These are phyloP conservation scores for Geotrichum restrictum DNA, from an alignment of 1,139 yeast species.

Conservation along the genomic window DNA sequence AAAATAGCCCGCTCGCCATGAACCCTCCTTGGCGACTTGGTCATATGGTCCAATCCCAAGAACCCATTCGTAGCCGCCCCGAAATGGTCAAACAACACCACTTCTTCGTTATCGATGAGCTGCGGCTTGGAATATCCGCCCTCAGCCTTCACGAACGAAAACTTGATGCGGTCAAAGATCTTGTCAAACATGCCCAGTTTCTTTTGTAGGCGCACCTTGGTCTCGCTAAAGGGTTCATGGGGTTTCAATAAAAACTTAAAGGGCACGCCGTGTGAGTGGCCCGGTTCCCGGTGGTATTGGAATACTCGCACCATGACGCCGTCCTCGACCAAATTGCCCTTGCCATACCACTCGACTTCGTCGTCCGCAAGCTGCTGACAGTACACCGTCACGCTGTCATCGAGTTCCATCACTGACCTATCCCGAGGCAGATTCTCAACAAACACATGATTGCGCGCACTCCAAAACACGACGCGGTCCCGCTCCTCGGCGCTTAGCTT, in stretches of 20 bases:
- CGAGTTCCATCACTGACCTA: conserved; percentile 30
- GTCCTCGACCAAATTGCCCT: conserved; percentile 21
- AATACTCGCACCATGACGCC: conserved; percentile 47
- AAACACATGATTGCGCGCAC: conserved; percentile 39
- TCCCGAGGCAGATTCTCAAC: conserved; percentile 27
- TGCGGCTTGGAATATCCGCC: conserved; percentile 38
- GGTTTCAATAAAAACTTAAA: conserved; percentile 60
- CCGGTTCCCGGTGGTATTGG: conserved; percentile 73
- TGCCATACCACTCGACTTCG: conserved; percentile 33
- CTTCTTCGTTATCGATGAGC: conserved; percentile 49
- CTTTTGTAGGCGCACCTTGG: conserved; percentile 64
- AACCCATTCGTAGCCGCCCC: conserved; percentile 44
- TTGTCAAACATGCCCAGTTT: conserved; percentile 69
- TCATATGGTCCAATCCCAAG: conserved; percentile 84
- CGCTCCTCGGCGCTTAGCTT: conserved; percentile 50
- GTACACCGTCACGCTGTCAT: conserved; percentile 32
- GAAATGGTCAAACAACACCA: conserved; percentile 52
- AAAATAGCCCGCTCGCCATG: conserved; percentile 58
- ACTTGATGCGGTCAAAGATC: conserved; percentile 69
- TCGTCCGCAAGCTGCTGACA: conserved; percentile 37
- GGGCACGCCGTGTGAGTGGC: conserved; percentile 79
- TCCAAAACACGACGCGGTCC: conserved; percentile 57
- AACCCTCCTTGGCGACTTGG: conserved; percentile 47
- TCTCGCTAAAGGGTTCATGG: conserved; percentile 59
- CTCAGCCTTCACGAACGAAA: conserved; percentile 45